These are phyloP conservation scores for Kentomonas sorsogonicus DNA, from an alignment of 208 protist genomes.

Conservation along the genomic window DNA sequence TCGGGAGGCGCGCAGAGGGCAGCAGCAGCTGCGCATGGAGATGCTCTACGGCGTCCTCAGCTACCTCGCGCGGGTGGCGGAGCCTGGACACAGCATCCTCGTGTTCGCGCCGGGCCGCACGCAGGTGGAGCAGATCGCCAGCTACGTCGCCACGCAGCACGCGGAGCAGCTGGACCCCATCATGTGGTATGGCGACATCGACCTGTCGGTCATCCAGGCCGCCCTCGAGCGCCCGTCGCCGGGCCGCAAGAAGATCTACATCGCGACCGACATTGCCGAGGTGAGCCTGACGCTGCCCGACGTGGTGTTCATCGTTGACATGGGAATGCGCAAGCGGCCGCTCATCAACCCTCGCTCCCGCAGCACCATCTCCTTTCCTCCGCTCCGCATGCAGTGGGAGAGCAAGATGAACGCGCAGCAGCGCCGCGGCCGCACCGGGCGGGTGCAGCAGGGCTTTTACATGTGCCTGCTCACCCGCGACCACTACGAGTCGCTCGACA, in stretches of 20 bases:
- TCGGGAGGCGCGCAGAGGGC: no score
- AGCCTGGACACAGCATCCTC: slow-evolving; percentile 76
- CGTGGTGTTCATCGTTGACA: slow-evolving; percentile 94
- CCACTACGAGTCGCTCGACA: slow-evolving; percentile 30
- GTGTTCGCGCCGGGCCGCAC: slow-evolving; percentile 92
- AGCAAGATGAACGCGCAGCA: slow-evolving; percentile 51
- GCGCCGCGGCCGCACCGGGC: slow-evolving; percentile 71
- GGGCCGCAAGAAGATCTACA: slow-evolving; percentile 89
- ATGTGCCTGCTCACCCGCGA: slow-evolving; percentile 54
- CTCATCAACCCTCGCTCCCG: slow-evolving; percentile 39
- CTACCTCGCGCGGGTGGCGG: slow-evolving; percentile 47
- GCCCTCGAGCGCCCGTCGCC: slow-evolving; percentile 74
- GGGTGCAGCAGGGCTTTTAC: slow-evolving; percentile 86
- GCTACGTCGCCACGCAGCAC: slow-evolving; percentile 57
- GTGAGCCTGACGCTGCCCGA: slow-evolving; percentile 96
- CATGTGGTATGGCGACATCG: slow-evolving; percentile 78
- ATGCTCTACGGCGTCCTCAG: slow-evolving; percentile 54
- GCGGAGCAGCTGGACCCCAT: slow-evolving; percentile 70
- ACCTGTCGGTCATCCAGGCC: slow-evolving; percentile 86
- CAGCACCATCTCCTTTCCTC: slow-evolving; percentile 65
- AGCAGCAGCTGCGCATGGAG: slow-evolving; percentile 58
- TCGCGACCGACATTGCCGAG: slow-evolving; percentile 96
- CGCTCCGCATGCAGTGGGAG: slow-evolving; percentile 74
- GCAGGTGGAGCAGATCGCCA: slow-evolving; percentile 49
- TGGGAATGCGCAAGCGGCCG: slow-evolving; percentile 74